These are phyloP conservation scores for Epichloe scottii DNA, from an alignment of 2,329 filamentous ascomycete genomes.

Conservation along the genomic window DNA sequence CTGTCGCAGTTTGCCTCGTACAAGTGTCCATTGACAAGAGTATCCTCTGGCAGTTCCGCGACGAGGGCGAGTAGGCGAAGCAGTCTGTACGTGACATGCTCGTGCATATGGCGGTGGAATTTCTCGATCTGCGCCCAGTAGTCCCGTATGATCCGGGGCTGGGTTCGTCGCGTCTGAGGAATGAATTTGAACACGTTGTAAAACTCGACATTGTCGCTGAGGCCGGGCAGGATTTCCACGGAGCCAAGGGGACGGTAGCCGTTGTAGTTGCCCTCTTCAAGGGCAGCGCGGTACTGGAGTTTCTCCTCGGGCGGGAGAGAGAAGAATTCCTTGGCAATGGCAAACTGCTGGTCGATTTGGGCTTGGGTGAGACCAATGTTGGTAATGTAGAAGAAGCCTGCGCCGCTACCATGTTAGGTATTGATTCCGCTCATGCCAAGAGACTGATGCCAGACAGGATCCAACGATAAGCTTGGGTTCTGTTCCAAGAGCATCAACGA, in stretches of 20 bases:
- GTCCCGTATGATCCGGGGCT: conserved; percentile 20
- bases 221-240: conserved; percentile 19
- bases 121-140: conserved; percentile 20
- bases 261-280: conserved; percentile 42
- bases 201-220: conserved; percentile 26
- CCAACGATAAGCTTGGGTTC: too few relatives aligned
- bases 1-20: conserved; percentile 42
- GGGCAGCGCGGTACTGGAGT: conserved; percentile 38
- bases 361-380: conserved; percentile 51
- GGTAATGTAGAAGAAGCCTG: conserved; percentile 48
- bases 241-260: conserved; percentile 38
- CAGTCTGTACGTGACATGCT: conserved; percentile 20
- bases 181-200: conserved; percentile 30
- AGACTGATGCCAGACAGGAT: too few relatives aligned
- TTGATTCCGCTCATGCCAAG: background rate
- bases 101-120: conserved; percentile 24
- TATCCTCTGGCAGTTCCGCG: conserved; percentile 43
- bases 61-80: conserved; percentile 31
- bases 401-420: background rate
- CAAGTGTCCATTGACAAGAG: conserved; percentile 38
- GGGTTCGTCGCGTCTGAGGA: conserved; percentile 17
- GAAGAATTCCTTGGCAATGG: conserved; percentile 47
- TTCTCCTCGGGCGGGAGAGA: conserved; percentile 44
- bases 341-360: conserved; percentile 47
- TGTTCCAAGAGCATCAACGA: background rate